Percentiles rank a stretch among this genome's conserved stretches.
phyloP scores from a whole-genome alignment of 352 stramenopile genomes.

The Globisporangium okanoganense region DNA sequence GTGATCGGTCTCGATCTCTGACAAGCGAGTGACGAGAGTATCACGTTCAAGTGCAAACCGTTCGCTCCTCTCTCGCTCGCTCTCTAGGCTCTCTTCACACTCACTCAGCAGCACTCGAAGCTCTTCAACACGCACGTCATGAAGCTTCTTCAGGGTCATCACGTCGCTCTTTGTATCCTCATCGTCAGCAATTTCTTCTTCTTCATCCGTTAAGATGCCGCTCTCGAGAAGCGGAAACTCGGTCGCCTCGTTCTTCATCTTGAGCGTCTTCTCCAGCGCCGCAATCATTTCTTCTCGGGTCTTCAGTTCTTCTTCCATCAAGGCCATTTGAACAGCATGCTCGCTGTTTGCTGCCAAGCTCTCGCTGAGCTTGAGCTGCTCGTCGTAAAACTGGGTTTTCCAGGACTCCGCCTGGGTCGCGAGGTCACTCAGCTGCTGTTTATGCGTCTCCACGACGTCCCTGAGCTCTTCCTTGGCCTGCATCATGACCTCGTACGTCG shows the following conservation, averaged over 20 bases:
- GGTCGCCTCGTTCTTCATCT: background rate
- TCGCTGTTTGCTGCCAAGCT: conserved; percentile 10
- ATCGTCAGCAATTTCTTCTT: background rate
- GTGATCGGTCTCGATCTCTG: conserved; percentile 1
- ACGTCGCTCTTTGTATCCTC: background rate
- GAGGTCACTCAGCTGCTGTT: conserved; percentile 41
- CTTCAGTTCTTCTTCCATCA: conserved; percentile 16
- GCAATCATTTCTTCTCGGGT: background rate
- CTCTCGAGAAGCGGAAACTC: background rate
- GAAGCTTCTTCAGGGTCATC: background rate
- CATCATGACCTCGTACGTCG: conserved; percentile 27
- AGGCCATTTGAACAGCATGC: conserved; percentile 6
- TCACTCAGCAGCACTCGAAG: conserved; percentile 3
- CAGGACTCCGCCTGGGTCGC: conserved; percentile 22
- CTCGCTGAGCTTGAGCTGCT: conserved; percentile 17
- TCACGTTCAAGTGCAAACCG: conserved; percentile 3
- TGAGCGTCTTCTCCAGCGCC: background rate
- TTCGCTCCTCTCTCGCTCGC: background rate
- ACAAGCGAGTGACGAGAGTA: background rate
- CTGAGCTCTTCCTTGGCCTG: conserved; percentile 43
- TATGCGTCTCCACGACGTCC: conserved; percentile 32
- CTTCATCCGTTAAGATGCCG: background rate
- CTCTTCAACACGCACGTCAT: background rate
- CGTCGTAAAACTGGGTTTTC: conserved; percentile 31
- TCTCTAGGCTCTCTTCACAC: conserved; percentile 3